phyloP scores from a whole-genome alignment of 1,284 basidiomycete genomes.

The Ceratobasidium sp. region DNA sequence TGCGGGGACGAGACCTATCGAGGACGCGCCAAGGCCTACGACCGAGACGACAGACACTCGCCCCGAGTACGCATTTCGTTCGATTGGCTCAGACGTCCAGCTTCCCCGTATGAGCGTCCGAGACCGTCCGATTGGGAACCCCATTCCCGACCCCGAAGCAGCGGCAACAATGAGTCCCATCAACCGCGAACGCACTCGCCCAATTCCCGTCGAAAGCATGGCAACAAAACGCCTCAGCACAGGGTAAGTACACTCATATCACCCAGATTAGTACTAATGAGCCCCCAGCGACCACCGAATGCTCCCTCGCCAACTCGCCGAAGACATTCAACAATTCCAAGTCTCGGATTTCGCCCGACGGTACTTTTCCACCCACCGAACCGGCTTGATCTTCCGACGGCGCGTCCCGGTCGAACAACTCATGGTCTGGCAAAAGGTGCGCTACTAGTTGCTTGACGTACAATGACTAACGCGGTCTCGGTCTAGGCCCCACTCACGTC shows the following conservation, averaged over 20 bases:
- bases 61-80: background rate
- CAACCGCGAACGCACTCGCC: conserved; percentile 64
- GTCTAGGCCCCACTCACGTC: conserved; percentile 70
- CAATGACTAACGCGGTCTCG: conserved; percentile 34
- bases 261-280: background rate
- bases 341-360: conserved; percentile 81
- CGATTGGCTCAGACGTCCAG: background rate
- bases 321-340: conserved; percentile 83
- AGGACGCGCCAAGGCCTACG: background rate
- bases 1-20: background rate
- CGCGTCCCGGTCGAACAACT: conserved; percentile 80
- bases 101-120: conserved; percentile 1
- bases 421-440: conserved; percentile 88
- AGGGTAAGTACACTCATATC: conserved; percentile 58
- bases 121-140: conserved; percentile 23
- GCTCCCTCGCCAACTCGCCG: conserved; percentile 76
- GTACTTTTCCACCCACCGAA: conserved; percentile 88
- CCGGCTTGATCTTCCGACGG: conserved; percentile 81
- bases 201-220: conserved; percentile 63
- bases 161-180: conserved; percentile 74
- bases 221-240: conserved; percentile 58
- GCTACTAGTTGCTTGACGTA: conserved; percentile 35
- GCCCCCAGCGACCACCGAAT: conserved; percentile 64
- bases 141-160: conserved; percentile 58
- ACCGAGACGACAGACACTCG: background rate